A percentile compares a stretch with the other conserved stretches of the same genome.
These are phyloP conservation scores for Aureobasidium vineae DNA, from an alignment of 2,329 filamentous ascomycete species.

Conservation along the genomic window DNA sequence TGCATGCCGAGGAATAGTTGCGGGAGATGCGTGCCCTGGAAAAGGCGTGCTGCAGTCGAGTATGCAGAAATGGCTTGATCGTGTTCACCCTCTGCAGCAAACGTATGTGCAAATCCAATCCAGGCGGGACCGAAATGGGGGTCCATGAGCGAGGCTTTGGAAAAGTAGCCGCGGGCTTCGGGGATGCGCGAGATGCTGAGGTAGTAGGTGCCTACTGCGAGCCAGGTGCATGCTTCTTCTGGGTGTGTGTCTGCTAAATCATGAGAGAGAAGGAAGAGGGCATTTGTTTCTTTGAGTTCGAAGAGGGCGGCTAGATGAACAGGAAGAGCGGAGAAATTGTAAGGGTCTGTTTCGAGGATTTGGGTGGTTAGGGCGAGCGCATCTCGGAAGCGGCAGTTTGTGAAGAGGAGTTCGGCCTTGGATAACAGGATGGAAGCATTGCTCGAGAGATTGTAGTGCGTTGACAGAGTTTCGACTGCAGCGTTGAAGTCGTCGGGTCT, in stretches of 20 bases:
- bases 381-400: conserved; percentile 88
- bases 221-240: conserved; percentile 85
- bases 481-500: conserved; percentile 78
- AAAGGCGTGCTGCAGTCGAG: conserved; percentile 88
- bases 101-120: conserved; percentile 99
- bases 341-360: conserved; percentile 78
- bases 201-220: conserved; percentile 95
- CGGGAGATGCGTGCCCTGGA: conserved; percentile 94
- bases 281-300: conserved; percentile 81
- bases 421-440: conserved; percentile 92
- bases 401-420: conserved; percentile 87
- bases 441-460: conserved; percentile 81
- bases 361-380: conserved; percentile 79
- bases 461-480: conserved; percentile 86
- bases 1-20: conserved; percentile 98
- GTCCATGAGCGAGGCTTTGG: conserved; percentile 96
- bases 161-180: conserved; percentile 93
- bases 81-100: conserved; percentile 94
- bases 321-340: conserved; percentile 86
- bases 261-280: conserved; percentile 87
- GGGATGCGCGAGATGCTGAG: conserved; percentile 84
- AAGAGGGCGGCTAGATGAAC: conserved; percentile 88
- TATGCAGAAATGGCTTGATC: conserved; percentile 98
- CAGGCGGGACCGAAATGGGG: conserved; percentile 95
- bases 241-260: conserved; percentile 90